Base-by-base conservation (phyloP, 306 rosid species). In the Parietaria judaica region DNA sequence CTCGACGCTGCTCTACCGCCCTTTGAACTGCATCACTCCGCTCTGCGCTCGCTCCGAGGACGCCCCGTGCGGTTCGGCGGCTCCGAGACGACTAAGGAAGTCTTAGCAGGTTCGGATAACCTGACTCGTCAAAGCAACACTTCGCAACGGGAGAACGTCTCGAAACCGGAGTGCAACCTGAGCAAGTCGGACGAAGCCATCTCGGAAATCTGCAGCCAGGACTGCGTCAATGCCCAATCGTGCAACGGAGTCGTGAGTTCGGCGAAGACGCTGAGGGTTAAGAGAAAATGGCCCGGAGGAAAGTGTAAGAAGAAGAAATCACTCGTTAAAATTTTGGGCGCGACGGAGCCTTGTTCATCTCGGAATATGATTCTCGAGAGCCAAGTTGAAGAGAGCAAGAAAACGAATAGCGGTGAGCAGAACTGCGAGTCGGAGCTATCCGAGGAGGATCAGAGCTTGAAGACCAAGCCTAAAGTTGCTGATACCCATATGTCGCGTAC, bases 251-350 rank as follows among this genome's bases (percentile, higher is more conserved):
- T 41, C 46, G 13, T 56, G 73, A 56, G 36, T 36, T 47, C 64
- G 14, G 41, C 64, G 17, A 72, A 53, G 71, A 49, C 16, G 60
- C 51, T 45, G 52, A 74, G 67, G 67, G 70, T 61, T 38, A 70
- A 66, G 59, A 66, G 73, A 31, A 79, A 61, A 61, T 62, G 73
- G 36, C 52, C 66, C 37, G 72, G 38, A 54, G 80, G 72, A 55
- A 77, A 70, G 71, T 67, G 57, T 36, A 85, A 79, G 85, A 81
- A 79, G 85, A 81, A 75, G 65, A 64, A 81, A 34, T 72, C 75
- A 2, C 70, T 85, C 81, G 79, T 57, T 50, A 81, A 78, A 53
- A 75, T 85, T 60, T 72, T 85, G 64, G 71, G 75, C 3, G 78
- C 13, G 7, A 83, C 91, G n/a, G 46, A 67, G 68, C 75, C 57